phyloP scores from a whole-genome alignment of 768 basidiomycete genomes.

The Mycena olivaceomarginata region DNA sequence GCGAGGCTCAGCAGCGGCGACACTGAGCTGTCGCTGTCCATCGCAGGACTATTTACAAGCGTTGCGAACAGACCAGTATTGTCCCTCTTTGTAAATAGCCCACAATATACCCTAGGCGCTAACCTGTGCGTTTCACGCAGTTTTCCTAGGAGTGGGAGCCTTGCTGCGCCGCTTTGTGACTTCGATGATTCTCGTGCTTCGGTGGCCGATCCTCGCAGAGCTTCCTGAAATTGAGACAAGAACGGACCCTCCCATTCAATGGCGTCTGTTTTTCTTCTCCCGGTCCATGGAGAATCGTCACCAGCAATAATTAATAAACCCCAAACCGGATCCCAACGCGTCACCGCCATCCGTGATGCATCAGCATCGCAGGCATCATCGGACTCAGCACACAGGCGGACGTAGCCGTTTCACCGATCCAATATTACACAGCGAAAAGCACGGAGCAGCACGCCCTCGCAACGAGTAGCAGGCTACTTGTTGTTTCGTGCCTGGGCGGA shows the following conservation, averaged over 20 bases:
- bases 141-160: too few relatives aligned
- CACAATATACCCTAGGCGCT: neutral
- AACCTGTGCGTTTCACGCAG: too few relatives aligned
- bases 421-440: too few relatives aligned
- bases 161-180: too few relatives aligned
- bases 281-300: neutral
- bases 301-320: neutral
- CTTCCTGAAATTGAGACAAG: too few relatives aligned
- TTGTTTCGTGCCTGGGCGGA: too few relatives aligned
- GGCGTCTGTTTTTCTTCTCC: neutral
- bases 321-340: neutral
- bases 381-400: too few relatives aligned
- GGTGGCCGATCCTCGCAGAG: too few relatives aligned
- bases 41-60: constrained; percentile 22
- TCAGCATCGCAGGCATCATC: neutral
- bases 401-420: too few relatives aligned
- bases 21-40: constrained; percentile 40
- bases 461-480: too few relatives aligned
- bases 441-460: too few relatives aligned
- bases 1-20: constrained; percentile 63
- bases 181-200: neutral
- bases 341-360: neutral
- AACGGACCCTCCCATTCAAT: neutral
- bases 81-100: neutral
- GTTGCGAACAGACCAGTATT: neutral